Evolutionary conservation across 2,329 filamentous ascomycete genomes (phyloP), one percentile per base, ranked within the genome.

Genomic region (Fusarium goolgardi): DNA sequence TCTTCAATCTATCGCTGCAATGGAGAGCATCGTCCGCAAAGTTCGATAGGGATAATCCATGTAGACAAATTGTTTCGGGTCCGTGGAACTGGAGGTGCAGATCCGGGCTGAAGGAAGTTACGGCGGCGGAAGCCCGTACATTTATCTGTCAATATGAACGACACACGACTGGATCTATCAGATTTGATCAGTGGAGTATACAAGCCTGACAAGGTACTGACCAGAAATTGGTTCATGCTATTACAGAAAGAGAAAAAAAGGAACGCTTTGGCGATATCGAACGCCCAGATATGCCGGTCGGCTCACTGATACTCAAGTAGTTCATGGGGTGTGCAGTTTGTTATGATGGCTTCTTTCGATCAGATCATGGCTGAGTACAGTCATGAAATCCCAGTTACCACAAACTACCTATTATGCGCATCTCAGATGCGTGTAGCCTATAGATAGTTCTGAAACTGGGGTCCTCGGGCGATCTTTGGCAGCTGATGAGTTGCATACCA

Each of bases 11-110:
- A 18, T 34, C 44, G 32, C 41, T 40, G 39, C 34, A 47, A 25
- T 55, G 32, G 43, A 50, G 44, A 41, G 41, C 27, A 18, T 35
- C 44, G 16, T 40, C 40, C 46, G 29, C 59, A 56, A 29, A 40
- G 32, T 44, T 29, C 34, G 39, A 68, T 65, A 61, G 55, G 37
- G 65, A 65, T 59, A 29, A 61, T 39, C 43, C 65, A 68, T 69
- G 60, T 45, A 65, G 46, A 40, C 41, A n/a, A 23, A 35, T 32
- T 40, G 49, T 44, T 65, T 40, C 41, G 32, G 37, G 46, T 39
- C 29, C 29, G 44, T 59, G 49, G 53, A 34, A 67, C 32, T 32
- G 20, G 29, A 41, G 37, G 51, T 50, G 49, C 47, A 39, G 32
- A 51, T 20, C 35, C 43, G 46, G 49, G 20, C 29, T 21, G 37